Conservation (phyloP, 345 rosid species). For the Streptanthus diversifolius region DNA sequence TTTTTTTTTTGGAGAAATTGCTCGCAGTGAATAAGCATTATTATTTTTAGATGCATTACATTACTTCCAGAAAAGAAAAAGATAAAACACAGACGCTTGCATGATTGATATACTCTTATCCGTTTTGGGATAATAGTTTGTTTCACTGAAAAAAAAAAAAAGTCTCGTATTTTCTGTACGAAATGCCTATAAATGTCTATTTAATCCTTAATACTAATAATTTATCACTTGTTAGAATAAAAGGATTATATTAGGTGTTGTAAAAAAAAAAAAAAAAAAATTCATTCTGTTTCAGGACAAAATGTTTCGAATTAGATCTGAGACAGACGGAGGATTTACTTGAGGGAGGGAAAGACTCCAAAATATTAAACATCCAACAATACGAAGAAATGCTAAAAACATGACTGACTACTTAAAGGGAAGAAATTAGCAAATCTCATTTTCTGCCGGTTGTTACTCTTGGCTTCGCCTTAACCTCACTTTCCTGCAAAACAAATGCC, state of each 20-base stretch:
- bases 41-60: no score
- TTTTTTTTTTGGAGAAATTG: background rate
- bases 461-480: slow-evolving; percentile 86
- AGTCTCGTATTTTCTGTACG: background rate
- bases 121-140: background rate
- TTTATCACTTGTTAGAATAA: background rate
- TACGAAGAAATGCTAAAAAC: background rate
- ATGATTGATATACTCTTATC: background rate
- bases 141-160: background rate
- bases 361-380: background rate
- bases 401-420: background rate
- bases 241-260: background rate
- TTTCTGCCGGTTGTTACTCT: slow-evolving; percentile 53
- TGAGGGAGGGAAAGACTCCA: background rate
- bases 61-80: no score
- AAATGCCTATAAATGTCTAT: background rate
- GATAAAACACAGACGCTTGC: no score
- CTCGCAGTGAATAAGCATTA: background rate
- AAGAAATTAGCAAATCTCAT: slow-evolving; percentile 25
- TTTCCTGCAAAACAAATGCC: slow-evolving; percentile 46
- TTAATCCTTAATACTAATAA: background rate
- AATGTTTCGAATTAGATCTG: no score
- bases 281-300: background rate
- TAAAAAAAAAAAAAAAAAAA: background rate
- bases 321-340: slow-evolving; percentile 4